These are phyloP conservation scores for Boletales sp. DNA, from an alignment of 768 basidiomycete genomes.

Conservation along the genomic window DNA sequence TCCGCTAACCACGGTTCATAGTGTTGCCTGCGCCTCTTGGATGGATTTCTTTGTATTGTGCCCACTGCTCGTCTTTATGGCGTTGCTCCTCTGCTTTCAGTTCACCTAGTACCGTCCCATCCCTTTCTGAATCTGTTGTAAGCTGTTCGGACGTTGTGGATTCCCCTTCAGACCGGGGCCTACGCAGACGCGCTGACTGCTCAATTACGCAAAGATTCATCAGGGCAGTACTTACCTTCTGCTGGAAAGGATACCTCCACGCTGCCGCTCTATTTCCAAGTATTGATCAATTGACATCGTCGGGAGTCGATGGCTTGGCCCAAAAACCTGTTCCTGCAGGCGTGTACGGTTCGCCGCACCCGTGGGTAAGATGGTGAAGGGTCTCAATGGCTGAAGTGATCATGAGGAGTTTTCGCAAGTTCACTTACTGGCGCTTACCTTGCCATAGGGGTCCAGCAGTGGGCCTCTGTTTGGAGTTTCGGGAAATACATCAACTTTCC, in stretches of 20 bases:
- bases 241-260: conserved; percentile 84
- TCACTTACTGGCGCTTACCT: conserved; percentile 43
- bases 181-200: conserved; percentile 26
- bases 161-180: conserved; percentile 60
- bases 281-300: conserved; percentile 98
- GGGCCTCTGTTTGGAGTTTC: conserved; percentile 50
- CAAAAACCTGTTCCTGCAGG: conserved; percentile 79
- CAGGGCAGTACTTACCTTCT: conserved; percentile 63
- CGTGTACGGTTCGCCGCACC: conserved; percentile 63
- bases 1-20: conserved; percentile 74
- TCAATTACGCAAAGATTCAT: conserved; percentile 4
- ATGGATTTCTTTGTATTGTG: conserved; percentile 80
- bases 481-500: conserved; percentile 68
- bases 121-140: conserved; percentile 75
- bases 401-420: conserved; percentile 3
- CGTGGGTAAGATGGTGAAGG: conserved; percentile 90
- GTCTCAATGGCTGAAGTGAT: conserved; percentile 66
- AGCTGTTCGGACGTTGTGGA: conserved; percentile 80
- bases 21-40: conserved; percentile 93
- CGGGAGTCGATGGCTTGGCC: conserved; percentile 77
- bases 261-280: conserved; percentile 74
- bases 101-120: conserved; percentile 68
- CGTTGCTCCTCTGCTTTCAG: conserved; percentile 73
- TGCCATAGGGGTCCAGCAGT: conserved; percentile 72
- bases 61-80: conserved; percentile 89